A percentile compares a stretch with the other conserved stretches of the same genome.
Conservation (phyloP, 352 stramenopile genomes). For the Globisporangium takayamanum region DNA sequence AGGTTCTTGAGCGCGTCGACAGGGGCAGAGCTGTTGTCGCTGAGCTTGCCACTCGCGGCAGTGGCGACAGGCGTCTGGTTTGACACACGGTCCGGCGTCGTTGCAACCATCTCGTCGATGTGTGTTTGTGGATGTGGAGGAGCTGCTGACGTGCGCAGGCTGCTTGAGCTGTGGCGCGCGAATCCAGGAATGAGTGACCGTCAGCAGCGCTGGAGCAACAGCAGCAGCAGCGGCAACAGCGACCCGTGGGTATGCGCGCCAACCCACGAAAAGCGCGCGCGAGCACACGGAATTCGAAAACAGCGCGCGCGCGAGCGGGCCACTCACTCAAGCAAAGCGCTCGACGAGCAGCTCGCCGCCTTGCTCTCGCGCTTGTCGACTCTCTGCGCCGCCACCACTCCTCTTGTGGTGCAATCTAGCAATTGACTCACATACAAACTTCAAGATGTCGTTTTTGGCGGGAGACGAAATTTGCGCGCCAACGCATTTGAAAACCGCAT, state of each 20-base stretch:
- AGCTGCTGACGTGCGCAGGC: not conserved
- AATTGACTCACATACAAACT: not conserved
- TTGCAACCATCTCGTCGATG: constrained; percentile 25
- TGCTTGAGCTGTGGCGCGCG: constrained; percentile 12
- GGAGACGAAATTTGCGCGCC: too few relatives aligned
- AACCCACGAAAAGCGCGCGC: constrained; percentile 15
- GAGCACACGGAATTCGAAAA: constrained; percentile 12
- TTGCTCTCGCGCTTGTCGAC: too few relatives aligned
- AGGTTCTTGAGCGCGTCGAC: constrained; percentile 7
- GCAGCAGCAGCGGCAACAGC: too few relatives aligned
- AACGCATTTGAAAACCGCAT: too few relatives aligned
- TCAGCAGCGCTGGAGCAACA: not conserved
- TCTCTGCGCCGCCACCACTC: too few relatives aligned
- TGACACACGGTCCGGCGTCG: constrained; percentile 9
- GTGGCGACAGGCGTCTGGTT: constrained; percentile 6
- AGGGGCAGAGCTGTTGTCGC: constrained; percentile 4
- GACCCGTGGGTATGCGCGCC: not conserved
- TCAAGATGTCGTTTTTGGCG: too few relatives aligned
- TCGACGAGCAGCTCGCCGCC: not conserved
- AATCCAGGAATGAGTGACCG: constrained; percentile 13
- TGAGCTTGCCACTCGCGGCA: constrained; percentile 23
- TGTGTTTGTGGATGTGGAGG: not conserved
- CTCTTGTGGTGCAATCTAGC: too few relatives aligned
- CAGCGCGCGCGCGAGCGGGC: constrained; percentile 1
- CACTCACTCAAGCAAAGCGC: not conserved